Conservation (phyloP, 202 grass and related monocot species). For the Schoenoplectus triqueter region DNA sequence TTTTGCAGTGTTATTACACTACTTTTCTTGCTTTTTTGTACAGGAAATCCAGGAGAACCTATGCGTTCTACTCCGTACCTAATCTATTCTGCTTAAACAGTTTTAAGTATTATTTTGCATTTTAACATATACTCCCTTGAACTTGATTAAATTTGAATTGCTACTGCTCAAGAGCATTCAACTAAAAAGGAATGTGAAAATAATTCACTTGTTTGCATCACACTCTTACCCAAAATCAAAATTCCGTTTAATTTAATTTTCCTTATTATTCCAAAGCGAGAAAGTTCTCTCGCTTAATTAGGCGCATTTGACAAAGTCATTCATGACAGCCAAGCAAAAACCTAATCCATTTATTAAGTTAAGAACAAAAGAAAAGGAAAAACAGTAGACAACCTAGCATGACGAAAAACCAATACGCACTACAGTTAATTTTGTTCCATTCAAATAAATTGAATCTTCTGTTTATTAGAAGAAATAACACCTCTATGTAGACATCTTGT, state of each 20-base stretch:
- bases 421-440: slow-evolving; percentile 9
- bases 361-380: slow-evolving; percentile 5
- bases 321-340: neutral
- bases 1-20: neutral
- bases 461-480: neutral
- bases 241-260: neutral
- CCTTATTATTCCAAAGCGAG: neutral
- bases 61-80: slow-evolving; percentile 17
- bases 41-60: slow-evolving; percentile 44
- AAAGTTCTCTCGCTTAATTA: neutral
- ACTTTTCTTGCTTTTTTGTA: neutral
- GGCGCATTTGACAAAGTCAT: slow-evolving; percentile 18
- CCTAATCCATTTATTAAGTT: neutral
- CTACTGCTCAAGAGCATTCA: neutral
- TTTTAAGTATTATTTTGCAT: neutral
- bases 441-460: neutral
- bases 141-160: neutral
- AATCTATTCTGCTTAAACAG: slow-evolving; percentile 19
- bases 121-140: neutral
- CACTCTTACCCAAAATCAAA: neutral
- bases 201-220: neutral
- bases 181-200: neutral
- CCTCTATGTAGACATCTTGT: neutral
- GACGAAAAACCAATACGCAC: neutral
- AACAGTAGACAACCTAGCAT: slow-evolving; percentile 12